phyloP scores from a whole-genome alignment of 352 stramenopile species.

The Phytophthora cryptogea region DNA sequence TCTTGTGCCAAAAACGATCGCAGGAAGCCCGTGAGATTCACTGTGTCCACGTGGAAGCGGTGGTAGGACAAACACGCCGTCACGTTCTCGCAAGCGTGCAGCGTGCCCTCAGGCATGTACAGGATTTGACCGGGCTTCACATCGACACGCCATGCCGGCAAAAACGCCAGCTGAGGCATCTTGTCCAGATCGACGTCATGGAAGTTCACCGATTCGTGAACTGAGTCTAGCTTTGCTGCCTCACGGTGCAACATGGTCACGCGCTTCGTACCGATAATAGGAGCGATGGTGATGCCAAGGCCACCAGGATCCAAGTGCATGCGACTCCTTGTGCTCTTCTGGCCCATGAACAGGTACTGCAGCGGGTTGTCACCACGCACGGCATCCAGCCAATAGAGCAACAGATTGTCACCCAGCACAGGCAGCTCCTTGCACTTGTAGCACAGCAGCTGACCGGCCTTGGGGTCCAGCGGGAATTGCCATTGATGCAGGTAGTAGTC shows the following conservation, averaged over 20 bases:
- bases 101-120: slow-evolving; percentile 93
- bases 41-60: slow-evolving; percentile 92
- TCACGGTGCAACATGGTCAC: slow-evolving; percentile 78
- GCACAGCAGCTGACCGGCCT: slow-evolving; percentile 74
- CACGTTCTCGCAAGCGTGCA: slow-evolving; percentile 92
- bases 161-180: slow-evolving; percentile 87
- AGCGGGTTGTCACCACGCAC: slow-evolving; percentile 89
- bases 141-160: slow-evolving; percentile 86
- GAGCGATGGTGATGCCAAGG: slow-evolving; percentile 93
- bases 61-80: slow-evolving; percentile 95
- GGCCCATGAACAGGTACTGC: slow-evolving; percentile 96
- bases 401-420: slow-evolving; percentile 92
- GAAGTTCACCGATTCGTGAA: slow-evolving; percentile 83
- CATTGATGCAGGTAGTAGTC: slow-evolving; percentile 95
- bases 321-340: slow-evolving; percentile 85
- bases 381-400: slow-evolving; percentile 92
- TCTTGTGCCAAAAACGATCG: slow-evolving; percentile 90
- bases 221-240: slow-evolving; percentile 82
- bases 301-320: slow-evolving; percentile 92
- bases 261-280: slow-evolving; percentile 88
- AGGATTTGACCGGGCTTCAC: slow-evolving; percentile 93
- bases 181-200: slow-evolving; percentile 84
- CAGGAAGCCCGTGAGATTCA: slow-evolving; percentile 92
- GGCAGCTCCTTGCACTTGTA: slow-evolving; percentile 87
- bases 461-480: slow-evolving; percentile 91